Conservation (phyloP, 129 eudicot species). For the Tanacetum coccineum region DNA sequence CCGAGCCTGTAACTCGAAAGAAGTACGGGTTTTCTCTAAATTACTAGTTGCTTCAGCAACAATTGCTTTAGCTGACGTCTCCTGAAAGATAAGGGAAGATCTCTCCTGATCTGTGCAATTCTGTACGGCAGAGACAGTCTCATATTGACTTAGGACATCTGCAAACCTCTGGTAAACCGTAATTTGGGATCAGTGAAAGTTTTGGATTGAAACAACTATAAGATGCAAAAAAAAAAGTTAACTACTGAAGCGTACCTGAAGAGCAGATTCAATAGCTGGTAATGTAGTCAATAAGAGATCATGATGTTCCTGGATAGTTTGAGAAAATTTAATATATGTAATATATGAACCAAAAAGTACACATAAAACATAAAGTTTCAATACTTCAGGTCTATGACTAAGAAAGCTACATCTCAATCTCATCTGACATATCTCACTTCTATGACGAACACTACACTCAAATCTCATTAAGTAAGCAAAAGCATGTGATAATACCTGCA, state of each 20-base stretch:
- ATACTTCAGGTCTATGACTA: not conserved
- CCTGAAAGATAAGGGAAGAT: conserved; percentile 62
- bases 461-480: not conserved
- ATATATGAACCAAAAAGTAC: conserved; percentile 6
- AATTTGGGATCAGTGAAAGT: conserved; percentile 16
- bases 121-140: conserved; percentile 59
- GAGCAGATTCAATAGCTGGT: conserved; percentile 89
- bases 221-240: conserved; percentile 15
- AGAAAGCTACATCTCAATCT: conserved; percentile 9
- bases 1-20: conserved; percentile 65
- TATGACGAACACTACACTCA: not conserved
- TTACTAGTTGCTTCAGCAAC: conserved; percentile 70
- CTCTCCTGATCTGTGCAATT: conserved; percentile 76
- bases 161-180: conserved; percentile 59
- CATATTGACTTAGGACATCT: conserved; percentile 67
- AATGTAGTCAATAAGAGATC: conserved; percentile 74
- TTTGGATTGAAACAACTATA: conserved; percentile 8
- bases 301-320: conserved; percentile 78
- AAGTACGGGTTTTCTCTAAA: conserved; percentile 58
- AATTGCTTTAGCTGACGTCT: conserved; percentile 79
- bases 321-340: not conserved
- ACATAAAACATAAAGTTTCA: conserved; percentile 4
- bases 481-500: conserved; percentile 62
- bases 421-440: conserved; percentile 10
- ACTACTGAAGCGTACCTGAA: conserved; percentile 60